A percentile compares a stretch with the other conserved stretches of the same genome.
These are phyloP conservation scores for Penicillium paneum DNA, from an alignment of 2,329 filamentous ascomycete species.

Conservation along the genomic window DNA sequence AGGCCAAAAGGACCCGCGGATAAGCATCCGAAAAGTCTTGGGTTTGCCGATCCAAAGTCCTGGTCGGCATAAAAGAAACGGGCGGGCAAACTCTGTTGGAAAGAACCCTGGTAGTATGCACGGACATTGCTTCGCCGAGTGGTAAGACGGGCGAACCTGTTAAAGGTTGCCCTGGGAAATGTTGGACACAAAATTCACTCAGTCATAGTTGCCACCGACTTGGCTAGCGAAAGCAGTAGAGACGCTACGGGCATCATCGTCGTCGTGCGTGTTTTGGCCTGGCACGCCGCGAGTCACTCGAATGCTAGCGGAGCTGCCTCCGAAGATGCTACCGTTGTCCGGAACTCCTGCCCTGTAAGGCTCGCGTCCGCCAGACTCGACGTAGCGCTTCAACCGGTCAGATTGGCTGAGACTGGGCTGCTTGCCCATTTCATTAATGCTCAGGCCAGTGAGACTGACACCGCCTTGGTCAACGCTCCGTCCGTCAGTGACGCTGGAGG, in stretches of 20 bases:
- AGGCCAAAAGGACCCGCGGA: constrained; percentile 5
- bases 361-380: constrained; percentile 74
- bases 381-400: constrained; percentile 90
- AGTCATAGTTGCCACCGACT: constrained; percentile 67
- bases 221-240: constrained; percentile 97
- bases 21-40: constrained; percentile 11
- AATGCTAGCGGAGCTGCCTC: constrained; percentile 54
- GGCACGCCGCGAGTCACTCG: constrained; percentile 47
- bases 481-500: constrained; percentile 70
- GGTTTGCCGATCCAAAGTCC: constrained; percentile 15
- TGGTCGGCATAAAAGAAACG: constrained; percentile 17
- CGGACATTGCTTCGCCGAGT: constrained; percentile 17
- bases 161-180: constrained; percentile 16
- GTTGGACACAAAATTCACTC: constrained; percentile 33
- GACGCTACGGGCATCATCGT: constrained; percentile 84
- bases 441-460: constrained; percentile 81
- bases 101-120: constrained; percentile 16
- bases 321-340: constrained; percentile 65
- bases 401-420: constrained; percentile 73
- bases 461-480: constrained; percentile 75
- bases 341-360: constrained; percentile 50
- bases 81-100: constrained; percentile 20
- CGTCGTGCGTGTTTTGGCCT: constrained; percentile 60
- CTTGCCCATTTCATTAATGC: constrained; percentile 68
- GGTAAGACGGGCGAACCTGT: constrained; percentile 14